These are phyloP conservation scores for Cladosporium velox DNA, from an alignment of 2,329 filamentous ascomycete genomes.

Conservation along the genomic window DNA sequence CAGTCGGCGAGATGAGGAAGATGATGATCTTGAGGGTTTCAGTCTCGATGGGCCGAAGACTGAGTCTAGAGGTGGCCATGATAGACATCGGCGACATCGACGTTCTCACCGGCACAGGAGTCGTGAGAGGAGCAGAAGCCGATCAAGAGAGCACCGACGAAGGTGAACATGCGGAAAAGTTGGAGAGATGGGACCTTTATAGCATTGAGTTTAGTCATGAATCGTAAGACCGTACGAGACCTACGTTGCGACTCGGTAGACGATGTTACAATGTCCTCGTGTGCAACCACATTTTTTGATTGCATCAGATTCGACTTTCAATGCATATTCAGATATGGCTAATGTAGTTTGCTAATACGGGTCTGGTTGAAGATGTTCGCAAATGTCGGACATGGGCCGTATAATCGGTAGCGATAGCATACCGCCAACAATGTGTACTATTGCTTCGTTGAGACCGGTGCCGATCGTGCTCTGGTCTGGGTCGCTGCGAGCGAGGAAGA, in stretches of 20 bases:
- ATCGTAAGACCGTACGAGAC: background rate
- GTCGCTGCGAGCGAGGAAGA: background rate
- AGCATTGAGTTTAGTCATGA: background rate
- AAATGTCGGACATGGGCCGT: background rate
- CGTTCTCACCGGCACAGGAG: constrained; percentile 28
- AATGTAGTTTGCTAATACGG: background rate
- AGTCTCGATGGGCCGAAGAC: constrained; percentile 32
- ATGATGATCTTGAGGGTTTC: constrained; percentile 36
- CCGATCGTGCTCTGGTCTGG: background rate
- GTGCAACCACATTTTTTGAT: background rate
- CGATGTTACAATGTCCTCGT: background rate
- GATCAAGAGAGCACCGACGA: constrained; percentile 11
- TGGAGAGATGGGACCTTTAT: background rate
- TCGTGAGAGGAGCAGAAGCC: constrained; percentile 21
- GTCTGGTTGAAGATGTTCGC: background rate
- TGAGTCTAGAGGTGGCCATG: constrained; percentile 21
- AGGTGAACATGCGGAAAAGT: background rate
- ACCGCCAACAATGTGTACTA: no score
- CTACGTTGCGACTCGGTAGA: background rate
- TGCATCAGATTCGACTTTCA: no score
- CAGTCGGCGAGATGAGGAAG: constrained; percentile 23
- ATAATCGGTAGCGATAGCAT: no score
- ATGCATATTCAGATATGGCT: no score
- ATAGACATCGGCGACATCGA: constrained; percentile 24
- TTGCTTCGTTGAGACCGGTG: background rate